Evolutionary conservation across 345 rosid species (phyloP).

Genomic region (Citrus sp.): DNA sequence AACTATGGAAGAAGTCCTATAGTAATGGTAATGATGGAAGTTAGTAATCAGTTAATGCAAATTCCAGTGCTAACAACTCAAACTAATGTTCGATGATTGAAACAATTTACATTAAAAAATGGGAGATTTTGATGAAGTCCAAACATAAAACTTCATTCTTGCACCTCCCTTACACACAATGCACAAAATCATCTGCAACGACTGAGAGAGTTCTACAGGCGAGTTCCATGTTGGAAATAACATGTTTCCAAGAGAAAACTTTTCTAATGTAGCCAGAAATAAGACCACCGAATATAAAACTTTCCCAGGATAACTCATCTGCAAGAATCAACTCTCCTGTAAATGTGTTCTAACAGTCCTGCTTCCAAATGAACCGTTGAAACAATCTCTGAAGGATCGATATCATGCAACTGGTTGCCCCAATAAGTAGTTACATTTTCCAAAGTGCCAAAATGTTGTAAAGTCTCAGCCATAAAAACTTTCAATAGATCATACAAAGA

Average conservation of each 20-base stretch:
- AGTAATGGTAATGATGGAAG: background rate
- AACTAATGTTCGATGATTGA: background rate
- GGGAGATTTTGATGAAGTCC: background rate
- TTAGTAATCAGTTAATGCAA: background rate
- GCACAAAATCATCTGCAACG: background rate
- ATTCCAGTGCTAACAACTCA: slow-evolving; percentile 7
- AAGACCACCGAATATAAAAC: background rate
- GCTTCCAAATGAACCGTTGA: slow-evolving; percentile 77
- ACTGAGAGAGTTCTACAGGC: background rate
- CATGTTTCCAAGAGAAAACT: background rate
- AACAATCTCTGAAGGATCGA: slow-evolving; percentile 48
- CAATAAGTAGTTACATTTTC: slow-evolving; percentile 60
- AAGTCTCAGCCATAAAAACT: slow-evolving; percentile 57
- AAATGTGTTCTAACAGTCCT: slow-evolving; percentile 59
- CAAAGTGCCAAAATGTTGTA: slow-evolving; percentile 56
- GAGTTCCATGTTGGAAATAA: background rate
- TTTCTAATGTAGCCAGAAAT: background rate
- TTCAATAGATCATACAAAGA: slow-evolving; percentile 77
- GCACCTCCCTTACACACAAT: background rate
- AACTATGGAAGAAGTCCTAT: background rate
- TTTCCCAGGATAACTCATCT: slow-evolving; percentile 39
- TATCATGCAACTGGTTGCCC: slow-evolving; percentile 42
- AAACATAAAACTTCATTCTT: background rate
- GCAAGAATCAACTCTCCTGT: slow-evolving; percentile 74
- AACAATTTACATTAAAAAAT: background rate